Percentiles rank a stretch among this genome's conserved stretches.
These are phyloP conservation scores for Yamadazyma siamensis DNA, from an alignment of 1,139 yeast species.

Conservation along the genomic window DNA sequence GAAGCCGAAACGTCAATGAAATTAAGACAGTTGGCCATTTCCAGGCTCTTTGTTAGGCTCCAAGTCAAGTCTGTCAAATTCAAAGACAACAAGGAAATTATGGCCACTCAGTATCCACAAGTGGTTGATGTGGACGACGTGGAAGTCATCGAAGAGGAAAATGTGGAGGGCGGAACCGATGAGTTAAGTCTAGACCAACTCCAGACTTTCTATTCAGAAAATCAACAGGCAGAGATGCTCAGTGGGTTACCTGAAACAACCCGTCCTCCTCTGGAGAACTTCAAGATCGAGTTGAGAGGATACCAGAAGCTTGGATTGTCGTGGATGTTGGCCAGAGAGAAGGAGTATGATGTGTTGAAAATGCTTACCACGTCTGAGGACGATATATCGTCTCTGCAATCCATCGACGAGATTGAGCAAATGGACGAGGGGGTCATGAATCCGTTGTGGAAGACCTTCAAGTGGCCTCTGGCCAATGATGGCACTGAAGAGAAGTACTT, in stretches of 20 bases:
- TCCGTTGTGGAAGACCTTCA: constrained; percentile 81
- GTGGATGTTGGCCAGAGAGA: constrained; percentile 76
- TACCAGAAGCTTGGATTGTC: constrained; percentile 80
- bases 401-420: constrained; percentile 22
- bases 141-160: constrained; percentile 4
- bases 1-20: constrained; percentile 52
- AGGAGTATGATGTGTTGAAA: constrained; percentile 44
- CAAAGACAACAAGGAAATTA: constrained; percentile 6
- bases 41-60: constrained; percentile 53
- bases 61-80: constrained; percentile 16
- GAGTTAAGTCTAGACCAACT: constrained; percentile 69
- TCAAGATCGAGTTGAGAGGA: constrained; percentile 54
- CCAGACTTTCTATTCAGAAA: constrained; percentile 66
- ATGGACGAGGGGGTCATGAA: constrained; percentile 58
- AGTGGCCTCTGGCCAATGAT: constrained; percentile 55
- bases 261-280: constrained; percentile 52
- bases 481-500: constrained; percentile 34
- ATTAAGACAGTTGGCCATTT: constrained; percentile 55
- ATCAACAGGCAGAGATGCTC: constrained; percentile 51
- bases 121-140: constrained; percentile 1
- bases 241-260: constrained; percentile 59
- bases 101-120: constrained; percentile 7
- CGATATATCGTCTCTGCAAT: constrained; percentile 23
- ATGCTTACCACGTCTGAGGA: constrained; percentile 22
- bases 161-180: constrained; percentile 8